Conservation (phyloP, 805 yeast species). For the Candida taoyuanica region DNA sequence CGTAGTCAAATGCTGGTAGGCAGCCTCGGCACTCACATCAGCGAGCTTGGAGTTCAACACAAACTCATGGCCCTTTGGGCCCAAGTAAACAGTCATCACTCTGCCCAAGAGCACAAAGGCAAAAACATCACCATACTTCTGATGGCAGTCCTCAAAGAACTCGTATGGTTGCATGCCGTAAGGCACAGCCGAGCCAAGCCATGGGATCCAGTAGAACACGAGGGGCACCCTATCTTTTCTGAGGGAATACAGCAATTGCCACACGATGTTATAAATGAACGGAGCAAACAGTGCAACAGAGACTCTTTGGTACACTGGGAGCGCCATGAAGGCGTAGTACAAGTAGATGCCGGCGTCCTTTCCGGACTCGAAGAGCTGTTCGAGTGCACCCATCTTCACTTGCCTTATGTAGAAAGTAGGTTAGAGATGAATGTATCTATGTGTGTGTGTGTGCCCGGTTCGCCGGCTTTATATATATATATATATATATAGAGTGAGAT, state of each 20-base stretch:
- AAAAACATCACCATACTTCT: constrained; percentile 88
- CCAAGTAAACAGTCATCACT: constrained; percentile 91
- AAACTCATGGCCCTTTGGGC: constrained; percentile 97
- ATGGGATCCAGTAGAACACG: constrained; percentile 90
- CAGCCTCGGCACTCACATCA: constrained; percentile 95
- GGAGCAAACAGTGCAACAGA: constrained; percentile 40
- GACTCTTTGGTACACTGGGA: constrained; percentile 34
- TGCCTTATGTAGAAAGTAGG: background rate
- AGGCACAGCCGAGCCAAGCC: constrained; percentile 87
- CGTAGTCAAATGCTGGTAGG: constrained; percentile 95
- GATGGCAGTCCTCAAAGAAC: constrained; percentile 74
- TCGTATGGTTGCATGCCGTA: constrained; percentile 94
- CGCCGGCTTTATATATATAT: constrained; percentile 2
- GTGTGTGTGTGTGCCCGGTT: no score
- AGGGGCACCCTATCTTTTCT: constrained; percentile 83
- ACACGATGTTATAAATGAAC: constrained; percentile 56
- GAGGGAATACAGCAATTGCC: constrained; percentile 67
- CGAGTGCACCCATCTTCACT: constrained; percentile 20
- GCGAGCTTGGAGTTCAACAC: constrained; percentile 84
- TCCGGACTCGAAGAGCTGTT: constrained; percentile 12
- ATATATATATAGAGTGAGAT: background rate
- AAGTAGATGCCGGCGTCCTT: constrained; percentile 13
- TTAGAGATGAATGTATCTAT: no score
- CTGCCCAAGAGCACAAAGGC: constrained; percentile 86
- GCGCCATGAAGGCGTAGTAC: constrained; percentile 26